Base-by-base conservation (phyloP, 2,329 filamentous ascomycete genomes). In the Celoporthe dispersa region DNA sequence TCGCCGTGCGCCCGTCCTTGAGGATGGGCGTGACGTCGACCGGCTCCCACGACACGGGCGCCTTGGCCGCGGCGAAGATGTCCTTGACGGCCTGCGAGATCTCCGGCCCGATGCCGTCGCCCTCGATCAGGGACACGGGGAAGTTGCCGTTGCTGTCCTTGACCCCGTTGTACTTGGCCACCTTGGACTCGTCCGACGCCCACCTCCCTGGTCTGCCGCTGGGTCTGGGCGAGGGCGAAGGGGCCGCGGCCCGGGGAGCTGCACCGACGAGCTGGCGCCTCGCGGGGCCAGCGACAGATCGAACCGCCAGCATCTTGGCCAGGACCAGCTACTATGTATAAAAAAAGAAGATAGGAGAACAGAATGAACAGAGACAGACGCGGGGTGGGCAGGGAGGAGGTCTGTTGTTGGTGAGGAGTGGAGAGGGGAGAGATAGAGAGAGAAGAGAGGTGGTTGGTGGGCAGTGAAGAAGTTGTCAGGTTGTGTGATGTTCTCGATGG, bases 11-110 rank as follows among this genome's bases (percentile, higher is more conserved):
- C 84, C 97, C 96, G 79, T 98, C 92, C 86, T 95, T 95, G 76
- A 99, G 83, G 78, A 91, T 92, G 73, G 96, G 96, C 68, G 94
- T 97, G 75, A 99, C 96, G 82, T 98, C 96, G 80, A 98, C 92
- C 73, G 94, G 91, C 83, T 99, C 97, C 96, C 96, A 99, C 81
- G 94, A 91, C 82, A 99, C 92, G 73, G 96, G 96, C 72, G 92
- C 89, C 83, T 97, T 93, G 78, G 96, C 96, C 77, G 96, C 96
- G 78, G 90, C 88, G 86, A 98, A 99, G 84, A 99, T 99, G 83
- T 98, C 93, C 90, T 98, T 99, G 80, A 99, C 94, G 65, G 96
- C 97, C 84, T 97, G 91, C 75, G 96, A 91, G 80, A 99, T 99
- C 86, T 99, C 95, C 74, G 96, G 96, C 73, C 96, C 96, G 81